Evolutionary conservation across 1,284 basidiomycete species (phyloP), one percentile per base, ranked within the genome.

Genomic region (Cutaneotrichosporon sp.): DNA sequence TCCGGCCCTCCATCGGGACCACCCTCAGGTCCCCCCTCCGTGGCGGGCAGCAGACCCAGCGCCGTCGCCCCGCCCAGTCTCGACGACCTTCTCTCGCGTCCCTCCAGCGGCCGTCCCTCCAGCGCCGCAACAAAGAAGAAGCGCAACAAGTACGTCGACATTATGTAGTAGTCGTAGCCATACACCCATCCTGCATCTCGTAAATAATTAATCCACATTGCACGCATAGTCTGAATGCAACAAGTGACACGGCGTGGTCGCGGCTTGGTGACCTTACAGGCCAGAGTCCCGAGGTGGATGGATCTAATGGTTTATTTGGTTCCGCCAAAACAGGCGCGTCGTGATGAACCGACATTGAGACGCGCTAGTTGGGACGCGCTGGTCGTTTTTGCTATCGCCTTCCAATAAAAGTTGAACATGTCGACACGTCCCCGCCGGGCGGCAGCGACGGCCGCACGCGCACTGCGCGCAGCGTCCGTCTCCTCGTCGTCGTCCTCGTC

Each of bases 131-230:
- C 87, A 74, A 84, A 86, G 60, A 90, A 88, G 76, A 84, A 86
- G 59, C 84, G 83, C 60, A 88, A 79, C 72, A 83, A 87, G 59
- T 93, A 93, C 68, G 89, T 93, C 14, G 73, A 73, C 54, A 68
- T 76, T 17, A 66, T 74, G 49, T 66, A 72, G 51, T 30, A 30
- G 7, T 30, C 26, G 7, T 10, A 7, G 7, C 26, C 26, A 10
- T 30, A 30, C 15, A 34, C 7, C 26, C 5, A 30, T 30, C 26
- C 26, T 30, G 26, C 26, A 30, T 30, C 26, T 30, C 26, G 26
- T 30, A 30, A 30, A 7, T 30, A 5, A 30, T 30, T 30, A 30
- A 30, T 30, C 26, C 26, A 30, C 26, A 30, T n/a, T n/a, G n/a
- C n/a, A 30, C 26, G 26, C 26, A 30, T 30, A 30, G 26, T 7